Percentiles rank a stretch among this genome's conserved stretches.
Evolutionary conservation across 306 rosid genomes (phyloP).

Genomic region (Oemleria cerasiformis): DNA sequence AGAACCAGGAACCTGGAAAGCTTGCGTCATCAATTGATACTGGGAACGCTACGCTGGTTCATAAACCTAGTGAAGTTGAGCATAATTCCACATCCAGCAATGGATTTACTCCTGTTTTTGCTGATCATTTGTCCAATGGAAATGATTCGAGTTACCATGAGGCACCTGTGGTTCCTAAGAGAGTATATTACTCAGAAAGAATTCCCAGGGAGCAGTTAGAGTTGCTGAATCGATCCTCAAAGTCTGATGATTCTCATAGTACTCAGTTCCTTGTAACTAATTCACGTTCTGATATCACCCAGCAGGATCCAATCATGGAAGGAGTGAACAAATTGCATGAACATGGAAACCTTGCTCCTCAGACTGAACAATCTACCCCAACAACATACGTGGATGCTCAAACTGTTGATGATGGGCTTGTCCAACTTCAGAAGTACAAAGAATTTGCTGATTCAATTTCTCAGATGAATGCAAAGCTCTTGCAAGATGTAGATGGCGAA

Average conservation of each 20-base stretch:
- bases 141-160: conserved; percentile 64
- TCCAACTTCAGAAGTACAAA: conserved; percentile 43
- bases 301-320: conserved; percentile 42
- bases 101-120: conserved; percentile 45
- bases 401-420: conserved; percentile 43
- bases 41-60: conserved; percentile 41
- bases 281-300: conserved; percentile 50
- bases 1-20: conserved; percentile 48
- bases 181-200: conserved; percentile 84
- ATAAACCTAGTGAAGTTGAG: conserved; percentile 50
- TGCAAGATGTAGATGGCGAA: conserved; percentile 41
- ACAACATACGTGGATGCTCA: conserved; percentile 37
- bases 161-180: conserved; percentile 62
- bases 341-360: conserved; percentile 40
- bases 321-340: conserved; percentile 37
- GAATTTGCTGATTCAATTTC: conserved; percentile 48
- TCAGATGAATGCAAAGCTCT: conserved; percentile 43
- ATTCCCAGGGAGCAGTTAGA: conserved; percentile 83
- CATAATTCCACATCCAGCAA: conserved; percentile 32
- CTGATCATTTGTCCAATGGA: conserved; percentile 49
- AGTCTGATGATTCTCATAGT: conserved; percentile 80
- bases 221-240: conserved; percentile 70
- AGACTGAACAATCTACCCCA: conserved; percentile 37
- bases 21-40: conserved; percentile 41
- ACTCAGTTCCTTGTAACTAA: conserved; percentile 57